Evolutionary conservation across 805 yeast genomes (phyloP), one percentile per base, ranked within the genome.

Genomic region (Candida ponderosae): DNA sequence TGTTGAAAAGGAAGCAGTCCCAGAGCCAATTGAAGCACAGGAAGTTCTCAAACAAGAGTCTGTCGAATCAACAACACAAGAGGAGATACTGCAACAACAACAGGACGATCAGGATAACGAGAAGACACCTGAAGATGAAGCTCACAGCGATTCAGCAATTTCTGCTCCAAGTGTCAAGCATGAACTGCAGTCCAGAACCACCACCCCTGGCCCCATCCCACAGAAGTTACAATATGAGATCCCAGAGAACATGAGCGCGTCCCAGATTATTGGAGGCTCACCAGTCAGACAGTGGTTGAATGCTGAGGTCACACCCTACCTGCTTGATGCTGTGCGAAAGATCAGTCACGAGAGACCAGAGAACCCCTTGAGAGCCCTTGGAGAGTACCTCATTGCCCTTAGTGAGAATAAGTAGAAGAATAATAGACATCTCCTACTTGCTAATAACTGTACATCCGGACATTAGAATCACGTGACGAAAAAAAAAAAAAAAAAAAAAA

Each of bases 221-320:
- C 37, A 41, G 5, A 66, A 38, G 2, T 34, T 42, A 3, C 41
- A 44, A 17, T 50, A 40, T 35, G 42, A 46, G 20, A 38, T 48
- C 5, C 56, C 58, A 6, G 18, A 23, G 20, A 44, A 45, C n/a
- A 29, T 32, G 1, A 43, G 44, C 13, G 54, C 68, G 13, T 67
- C 74, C 28, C 74, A 72, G 40, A 63, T 74, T 19, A 74, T 76
- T 14, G 84, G 86, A 8, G 93, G 93, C 1, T 81, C 88, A 2
- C 75, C 83, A 1, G 68, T 80, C 2, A 70, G 95, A 44, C 71
- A 68, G 46, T 84, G 82, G 66, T 63, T 84, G 40, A 81, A 82
- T 52, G 61, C 72, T 42, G 63, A 76, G 37, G 70, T 84, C 24
- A 78, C 88, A 0, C 76, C 74, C n/a, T 69, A 70, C 15, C 51